Evolutionary conservation across 2,329 filamentous ascomycete species (phyloP).

Genomic region (Penicillium sp.): DNA sequence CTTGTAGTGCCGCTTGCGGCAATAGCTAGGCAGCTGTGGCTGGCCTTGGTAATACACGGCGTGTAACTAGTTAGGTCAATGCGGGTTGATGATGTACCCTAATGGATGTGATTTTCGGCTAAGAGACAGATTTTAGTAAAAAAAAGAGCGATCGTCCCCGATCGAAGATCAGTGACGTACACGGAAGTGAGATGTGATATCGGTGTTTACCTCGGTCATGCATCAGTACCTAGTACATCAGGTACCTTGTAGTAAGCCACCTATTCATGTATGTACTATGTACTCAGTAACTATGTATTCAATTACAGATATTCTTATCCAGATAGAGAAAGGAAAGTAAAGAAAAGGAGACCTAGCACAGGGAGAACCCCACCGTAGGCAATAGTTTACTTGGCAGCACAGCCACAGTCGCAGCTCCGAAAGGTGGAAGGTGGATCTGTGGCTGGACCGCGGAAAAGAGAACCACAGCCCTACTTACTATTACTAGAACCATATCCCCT

Average conservation of each 20-base stretch:
- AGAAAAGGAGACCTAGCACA: not conserved
- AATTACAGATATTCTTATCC: too few species aligned
- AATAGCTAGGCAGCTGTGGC: constrained; percentile 18
- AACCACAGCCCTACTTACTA: constrained; percentile 14
- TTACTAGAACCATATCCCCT: too few species aligned
- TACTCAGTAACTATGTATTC: not conserved
- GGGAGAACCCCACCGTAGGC: not conserved
- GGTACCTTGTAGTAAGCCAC: too few species aligned
- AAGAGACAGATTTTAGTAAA: not conserved
- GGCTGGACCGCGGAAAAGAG: constrained; percentile 7
- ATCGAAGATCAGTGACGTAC: constrained; percentile 26
- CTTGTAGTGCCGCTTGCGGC: constrained; percentile 25
- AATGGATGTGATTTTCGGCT: not conserved
- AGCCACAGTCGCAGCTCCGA: not conserved
- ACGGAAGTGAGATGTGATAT: not conserved
- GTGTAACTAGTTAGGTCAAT: not conserved
- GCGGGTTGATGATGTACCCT: not conserved
- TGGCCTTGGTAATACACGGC: constrained; percentile 9
- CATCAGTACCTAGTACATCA: too few species aligned
- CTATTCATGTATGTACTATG: too few species aligned
- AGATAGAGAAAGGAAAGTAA: too few species aligned
- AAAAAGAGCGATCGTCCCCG: constrained; percentile 15
- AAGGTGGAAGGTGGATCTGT: constrained; percentile 2
- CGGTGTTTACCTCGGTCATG: not conserved
- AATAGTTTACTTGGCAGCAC: not conserved